Evolutionary conservation across 1,139 yeast species (phyloP), one percentile per base, ranked within the genome.

Genomic region (Debaryomyces sp.): DNA sequence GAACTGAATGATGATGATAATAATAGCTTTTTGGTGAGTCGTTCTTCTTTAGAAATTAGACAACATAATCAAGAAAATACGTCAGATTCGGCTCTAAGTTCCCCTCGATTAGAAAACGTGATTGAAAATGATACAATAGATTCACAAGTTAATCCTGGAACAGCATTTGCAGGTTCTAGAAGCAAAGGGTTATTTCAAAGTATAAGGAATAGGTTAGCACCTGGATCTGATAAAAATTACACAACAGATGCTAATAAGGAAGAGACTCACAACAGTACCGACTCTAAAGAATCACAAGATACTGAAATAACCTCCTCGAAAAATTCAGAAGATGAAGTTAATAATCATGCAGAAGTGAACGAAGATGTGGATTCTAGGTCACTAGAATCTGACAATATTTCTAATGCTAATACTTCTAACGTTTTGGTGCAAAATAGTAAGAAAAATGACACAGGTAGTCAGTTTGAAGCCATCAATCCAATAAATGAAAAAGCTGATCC

Each of bases 121-220:
- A 15, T 8, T 10, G 43, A 27, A 32, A 32, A 13, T 32, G 35
- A 32, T 12, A n/a, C 43, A 41, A 23, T 7, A 10, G 21, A 26
- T 17, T 21, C 42, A 3, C 18, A 27, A 13, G 45, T 50, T 47
- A 50, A 52, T 35, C 54, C 56, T 47, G 53, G 47, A 23, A 41
- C 30, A 10, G 54, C 23, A 6, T 24, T 29, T 27, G 34, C 34
- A 17, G 42, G 32, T 5, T 13, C 29, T 38, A 62, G 62, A 45
- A 64, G 63, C 33, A 70, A 62, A 50, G 74, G 76, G 8, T 57
- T 72, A 8, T 71, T 71, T 56, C 75, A 68, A 55, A 63, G 69
- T 44, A 62, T 73, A 36, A 63, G 70, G 43, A 73, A 70, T 39
- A 64, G 70, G 45, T 61, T 70, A 33, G 52, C 62, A 10, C 47